Evolutionary conservation across 805 yeast genomes (phyloP).

Genomic region (Kregervanrija fluxuum): DNA sequence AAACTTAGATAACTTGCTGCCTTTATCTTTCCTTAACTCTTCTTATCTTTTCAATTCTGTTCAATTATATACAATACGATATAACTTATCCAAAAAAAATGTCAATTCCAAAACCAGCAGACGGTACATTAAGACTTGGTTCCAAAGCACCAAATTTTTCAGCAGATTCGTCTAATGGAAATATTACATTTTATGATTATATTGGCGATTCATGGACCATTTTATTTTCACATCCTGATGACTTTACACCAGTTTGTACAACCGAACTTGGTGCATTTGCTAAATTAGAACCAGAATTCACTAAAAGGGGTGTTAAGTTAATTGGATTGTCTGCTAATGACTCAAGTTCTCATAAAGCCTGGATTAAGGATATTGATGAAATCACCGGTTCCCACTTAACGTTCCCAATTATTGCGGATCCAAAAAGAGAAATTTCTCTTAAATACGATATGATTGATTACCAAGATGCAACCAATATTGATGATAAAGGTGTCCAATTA

Average conservation of each 20-base stretch:
- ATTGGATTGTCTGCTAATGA: conserved; percentile 65
- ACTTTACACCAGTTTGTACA: conserved; percentile 74
- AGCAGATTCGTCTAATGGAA: conserved; percentile 57
- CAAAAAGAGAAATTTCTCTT: conserved; percentile 50
- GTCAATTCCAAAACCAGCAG: conserved; percentile 35
- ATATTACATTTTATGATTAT: conserved; percentile 55
- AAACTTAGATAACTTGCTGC: no score
- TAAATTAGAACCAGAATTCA: conserved; percentile 61
- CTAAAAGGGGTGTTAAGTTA: conserved; percentile 55
- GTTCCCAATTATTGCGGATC: conserved; percentile 68
- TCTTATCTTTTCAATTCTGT: no score
- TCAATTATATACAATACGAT: background rate
- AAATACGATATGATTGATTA: conserved; percentile 65
- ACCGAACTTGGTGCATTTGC: conserved; percentile 76
- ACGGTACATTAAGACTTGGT: conserved; percentile 41
- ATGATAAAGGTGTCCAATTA: conserved; percentile 55
- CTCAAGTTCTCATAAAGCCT: conserved; percentile 51
- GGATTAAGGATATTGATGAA: conserved; percentile 70
- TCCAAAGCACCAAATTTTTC: conserved; percentile 64
- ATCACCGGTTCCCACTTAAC: conserved; percentile 49
- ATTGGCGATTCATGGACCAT: conserved; percentile 58
- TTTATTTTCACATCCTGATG: conserved; percentile 71
- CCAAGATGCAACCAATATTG: conserved; percentile 62
- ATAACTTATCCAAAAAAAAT: conserved; percentile 12
- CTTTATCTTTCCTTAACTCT: no score